Evolutionary conservation across 768 basidiomycete genomes (phyloP).

Genomic region (Naganishia randhawae): DNA sequence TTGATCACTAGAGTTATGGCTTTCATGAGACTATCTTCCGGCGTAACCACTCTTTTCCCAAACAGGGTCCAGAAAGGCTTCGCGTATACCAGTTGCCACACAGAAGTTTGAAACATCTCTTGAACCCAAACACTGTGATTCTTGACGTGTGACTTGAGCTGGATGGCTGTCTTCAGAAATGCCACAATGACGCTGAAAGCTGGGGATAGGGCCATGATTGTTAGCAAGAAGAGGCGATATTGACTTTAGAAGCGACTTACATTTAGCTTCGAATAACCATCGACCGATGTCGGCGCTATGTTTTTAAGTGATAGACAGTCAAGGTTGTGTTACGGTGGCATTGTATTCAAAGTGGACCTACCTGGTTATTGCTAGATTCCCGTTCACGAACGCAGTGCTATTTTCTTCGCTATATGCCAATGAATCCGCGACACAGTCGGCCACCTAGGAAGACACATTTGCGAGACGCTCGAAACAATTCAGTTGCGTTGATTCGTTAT

Average conservation of each 20-base stretch:
- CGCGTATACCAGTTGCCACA: background rate
- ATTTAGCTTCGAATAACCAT: slow-evolving; percentile 1
- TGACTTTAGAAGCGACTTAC: background rate
- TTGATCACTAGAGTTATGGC: background rate
- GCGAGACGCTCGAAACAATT: no score
- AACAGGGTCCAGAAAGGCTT: slow-evolving; percentile 7
- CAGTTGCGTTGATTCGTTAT: no score
- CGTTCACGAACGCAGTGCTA: background rate
- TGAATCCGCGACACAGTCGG: slow-evolving; percentile 1
- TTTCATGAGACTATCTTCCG: background rate
- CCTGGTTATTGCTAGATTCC: background rate
- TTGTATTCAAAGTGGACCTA: no score
- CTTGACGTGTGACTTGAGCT: background rate
- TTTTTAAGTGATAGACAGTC: background rate
- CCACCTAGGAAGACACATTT: background rate
- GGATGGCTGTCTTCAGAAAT: background rate
- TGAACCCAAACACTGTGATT: background rate
- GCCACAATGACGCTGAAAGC: slow-evolving; percentile 1
- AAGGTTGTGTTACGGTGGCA: background rate
- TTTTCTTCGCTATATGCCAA: slow-evolving; percentile 15
- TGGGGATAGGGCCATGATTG: background rate
- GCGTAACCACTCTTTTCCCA: background rate
- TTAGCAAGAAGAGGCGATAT: background rate
- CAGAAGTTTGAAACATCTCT: background rate
- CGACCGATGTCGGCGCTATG: background rate